These are phyloP conservation scores for Ophiostoma australiae DNA, from an alignment of 2,329 filamentous ascomycete genomes.

Conservation along the genomic window DNA sequence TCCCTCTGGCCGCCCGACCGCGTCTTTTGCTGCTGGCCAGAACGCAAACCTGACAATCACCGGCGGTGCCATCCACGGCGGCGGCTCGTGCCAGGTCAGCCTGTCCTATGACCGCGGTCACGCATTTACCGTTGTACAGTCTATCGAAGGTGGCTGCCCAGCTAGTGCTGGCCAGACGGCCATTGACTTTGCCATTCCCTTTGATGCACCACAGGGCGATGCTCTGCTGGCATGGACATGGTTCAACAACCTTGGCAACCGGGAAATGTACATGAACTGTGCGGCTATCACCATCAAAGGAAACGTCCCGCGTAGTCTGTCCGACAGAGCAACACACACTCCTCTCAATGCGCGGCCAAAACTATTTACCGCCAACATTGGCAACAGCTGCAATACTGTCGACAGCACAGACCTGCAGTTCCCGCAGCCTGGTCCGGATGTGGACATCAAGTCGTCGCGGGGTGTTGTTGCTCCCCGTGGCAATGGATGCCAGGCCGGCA, in stretches of 20 bases:
- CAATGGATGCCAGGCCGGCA: neutral
- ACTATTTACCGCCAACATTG: neutral
- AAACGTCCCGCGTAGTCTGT: neutral
- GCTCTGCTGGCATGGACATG: neutral
- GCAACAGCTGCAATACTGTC: neutral
- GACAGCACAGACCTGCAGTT: neutral
- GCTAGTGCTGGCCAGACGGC: neutral
- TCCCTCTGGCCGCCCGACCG: neutral
- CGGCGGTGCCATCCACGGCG: conserved; percentile 60
- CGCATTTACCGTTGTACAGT: neutral
- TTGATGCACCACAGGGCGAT: neutral
- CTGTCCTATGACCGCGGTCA: conserved; percentile 67
- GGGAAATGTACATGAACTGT: neutral
- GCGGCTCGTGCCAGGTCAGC: conserved; percentile 72
- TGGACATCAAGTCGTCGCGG: neutral
- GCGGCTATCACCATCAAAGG: neutral
- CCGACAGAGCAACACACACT: neutral
- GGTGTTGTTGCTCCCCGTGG: neutral
- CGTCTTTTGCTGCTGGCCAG: neutral
- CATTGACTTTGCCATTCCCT: neutral
- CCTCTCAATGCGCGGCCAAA: neutral
- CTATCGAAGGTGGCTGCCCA: neutral
- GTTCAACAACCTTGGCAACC: neutral
- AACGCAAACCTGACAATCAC: conserved; percentile 58
- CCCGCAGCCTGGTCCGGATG: neutral